phyloP scores from a whole-genome alignment of 129 eudicot species.

The Tanacetum coccineum region DNA sequence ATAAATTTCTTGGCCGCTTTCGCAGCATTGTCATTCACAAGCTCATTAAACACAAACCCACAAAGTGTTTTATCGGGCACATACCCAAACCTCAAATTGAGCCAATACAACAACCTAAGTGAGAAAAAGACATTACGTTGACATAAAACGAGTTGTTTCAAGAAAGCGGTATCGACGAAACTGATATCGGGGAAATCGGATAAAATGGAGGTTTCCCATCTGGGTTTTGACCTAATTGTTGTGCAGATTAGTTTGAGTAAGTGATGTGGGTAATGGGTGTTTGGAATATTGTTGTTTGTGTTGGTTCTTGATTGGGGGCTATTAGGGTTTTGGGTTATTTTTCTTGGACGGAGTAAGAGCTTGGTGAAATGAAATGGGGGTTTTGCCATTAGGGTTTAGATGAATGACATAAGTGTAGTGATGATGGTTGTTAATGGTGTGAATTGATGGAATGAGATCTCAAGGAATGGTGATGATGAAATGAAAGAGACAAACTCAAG shows the following conservation, averaged over 20 bases:
- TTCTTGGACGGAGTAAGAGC: slow-evolving; percentile 33
- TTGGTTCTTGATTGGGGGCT: slow-evolving; percentile 30
- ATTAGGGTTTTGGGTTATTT: slow-evolving; percentile 27
- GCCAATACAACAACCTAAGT: slow-evolving; percentile 52
- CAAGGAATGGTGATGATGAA: slow-evolving; percentile 1
- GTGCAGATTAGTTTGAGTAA: slow-evolving; percentile 43
- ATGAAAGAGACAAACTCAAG: not conserved
- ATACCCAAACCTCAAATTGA: slow-evolving; percentile 37
- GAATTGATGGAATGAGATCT: slow-evolving; percentile 11
- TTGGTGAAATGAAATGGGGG: slow-evolving; percentile 28
- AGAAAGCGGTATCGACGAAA: slow-evolving; percentile 45
- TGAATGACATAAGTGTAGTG: slow-evolving; percentile 22
- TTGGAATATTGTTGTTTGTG: slow-evolving; percentile 21
- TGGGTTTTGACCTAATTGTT: slow-evolving; percentile 52
- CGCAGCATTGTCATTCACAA: slow-evolving; percentile 52
- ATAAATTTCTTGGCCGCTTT: slow-evolving; percentile 49
- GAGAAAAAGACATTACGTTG: slow-evolving; percentile 48
- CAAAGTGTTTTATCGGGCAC: slow-evolving; percentile 33
- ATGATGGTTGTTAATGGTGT: not conserved
- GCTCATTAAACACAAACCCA: slow-evolving; percentile 40
- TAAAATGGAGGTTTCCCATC: slow-evolving; percentile 66
- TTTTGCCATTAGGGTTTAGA: slow-evolving; percentile 40
- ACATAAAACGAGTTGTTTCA: slow-evolving; percentile 43
- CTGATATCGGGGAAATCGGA: slow-evolving; percentile 49
- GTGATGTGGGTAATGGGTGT: slow-evolving; percentile 16